These are phyloP conservation scores for Ophiostoma quercus DNA, from an alignment of 2,329 filamentous ascomycete species.

Conservation along the genomic window DNA sequence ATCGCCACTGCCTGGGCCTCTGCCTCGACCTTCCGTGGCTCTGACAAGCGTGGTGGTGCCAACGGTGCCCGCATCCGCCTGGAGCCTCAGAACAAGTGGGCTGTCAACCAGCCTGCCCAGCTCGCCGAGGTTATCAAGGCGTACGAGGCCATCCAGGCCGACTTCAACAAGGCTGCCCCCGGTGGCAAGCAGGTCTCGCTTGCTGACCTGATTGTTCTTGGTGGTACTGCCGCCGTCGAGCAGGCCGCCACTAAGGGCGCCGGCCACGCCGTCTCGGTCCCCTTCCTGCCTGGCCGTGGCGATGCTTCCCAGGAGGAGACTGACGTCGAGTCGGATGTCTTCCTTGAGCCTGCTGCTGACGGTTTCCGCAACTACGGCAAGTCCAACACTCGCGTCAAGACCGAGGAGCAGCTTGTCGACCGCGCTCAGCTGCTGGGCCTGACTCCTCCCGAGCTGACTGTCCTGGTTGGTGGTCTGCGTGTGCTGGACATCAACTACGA, in stretches of 20 bases:
- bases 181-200: constrained; percentile 66
- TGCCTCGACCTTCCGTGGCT: constrained; percentile 65
- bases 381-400: constrained; percentile 53
- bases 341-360: constrained; percentile 65
- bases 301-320: constrained; percentile 70
- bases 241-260: constrained; percentile 46
- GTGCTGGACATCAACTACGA: constrained; percentile 66
- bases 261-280: constrained; percentile 47
- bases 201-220: constrained; percentile 72
- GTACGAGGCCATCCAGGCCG: constrained; percentile 60
- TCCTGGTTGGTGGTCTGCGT: constrained; percentile 66
- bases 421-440: constrained; percentile 65
- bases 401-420: constrained; percentile 68
- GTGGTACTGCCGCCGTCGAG: constrained; percentile 65
- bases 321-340: constrained; percentile 56
- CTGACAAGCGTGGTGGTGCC: constrained; percentile 77
- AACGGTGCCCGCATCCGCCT: constrained; percentile 75
- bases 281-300: constrained; percentile 66
- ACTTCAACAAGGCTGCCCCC: constrained; percentile 49
- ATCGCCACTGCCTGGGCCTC: constrained; percentile 64
- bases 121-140: constrained; percentile 56
- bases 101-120: constrained; percentile 66
- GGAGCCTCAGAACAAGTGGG: constrained; percentile 65
- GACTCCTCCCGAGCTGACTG: constrained; percentile 65
- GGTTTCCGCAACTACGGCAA: constrained; percentile 76